A percentile compares a stretch with the other conserved stretches of the same genome.
Evolutionary conservation across 2,329 filamentous ascomycete genomes (phyloP).

Genomic region (Colletotrichum camelliae): DNA sequence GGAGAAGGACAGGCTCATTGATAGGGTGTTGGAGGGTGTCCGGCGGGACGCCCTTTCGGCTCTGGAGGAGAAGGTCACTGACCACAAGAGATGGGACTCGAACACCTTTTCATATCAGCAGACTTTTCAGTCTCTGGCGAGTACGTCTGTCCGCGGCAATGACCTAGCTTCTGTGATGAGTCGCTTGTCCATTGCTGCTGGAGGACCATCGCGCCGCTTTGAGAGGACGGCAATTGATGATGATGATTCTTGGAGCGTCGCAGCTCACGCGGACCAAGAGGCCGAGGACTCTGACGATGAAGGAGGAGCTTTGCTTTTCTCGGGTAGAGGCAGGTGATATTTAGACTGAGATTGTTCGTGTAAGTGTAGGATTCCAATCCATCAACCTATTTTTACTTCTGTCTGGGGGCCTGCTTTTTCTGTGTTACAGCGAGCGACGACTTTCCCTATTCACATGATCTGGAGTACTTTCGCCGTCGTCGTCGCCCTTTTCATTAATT

Average conservation of each 20-base stretch:
- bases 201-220: neutral
- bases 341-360: accelerated
- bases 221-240: neutral
- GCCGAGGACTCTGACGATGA: neutral
- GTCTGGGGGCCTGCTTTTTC: too few species aligned
- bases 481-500: neutral
- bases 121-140: neutral
- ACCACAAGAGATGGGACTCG: conserved; percentile 3
- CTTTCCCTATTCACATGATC: too few species aligned
- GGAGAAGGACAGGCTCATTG: neutral
- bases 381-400: too few species aligned
- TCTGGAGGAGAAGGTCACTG: conserved; percentile 4
- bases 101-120: neutral
- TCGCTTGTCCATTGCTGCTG: neutral
- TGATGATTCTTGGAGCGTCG: neutral
- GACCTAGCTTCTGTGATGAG: neutral
- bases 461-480: neutral
- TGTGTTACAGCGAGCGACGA: too few species aligned
- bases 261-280: neutral
- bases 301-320: neutral
- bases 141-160: neutral
- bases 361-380: too few species aligned
- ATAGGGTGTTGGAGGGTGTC: neutral
- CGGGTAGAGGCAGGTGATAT: neutral
- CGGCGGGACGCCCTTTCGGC: neutral